A percentile compares a stretch with the other conserved stretches of the same genome.
Evolutionary conservation across 371 early-diverging fungal species (phyloP).

Genomic region (Rhizopus sp.): DNA sequence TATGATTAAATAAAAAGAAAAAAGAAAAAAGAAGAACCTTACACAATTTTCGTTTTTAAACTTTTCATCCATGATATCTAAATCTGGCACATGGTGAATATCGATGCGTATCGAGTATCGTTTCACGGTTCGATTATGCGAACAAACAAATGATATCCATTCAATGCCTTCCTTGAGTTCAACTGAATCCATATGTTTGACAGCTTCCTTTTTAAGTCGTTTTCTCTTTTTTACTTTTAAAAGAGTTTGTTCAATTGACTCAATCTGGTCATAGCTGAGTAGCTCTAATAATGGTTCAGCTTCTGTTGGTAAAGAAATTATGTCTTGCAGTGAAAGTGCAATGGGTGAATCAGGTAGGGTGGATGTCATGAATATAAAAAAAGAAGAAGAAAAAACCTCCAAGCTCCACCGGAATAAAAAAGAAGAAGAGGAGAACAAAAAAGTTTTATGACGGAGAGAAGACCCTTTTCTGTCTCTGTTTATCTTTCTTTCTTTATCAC

Average conservation of each 20-base stretch:
- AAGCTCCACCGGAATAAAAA: background rate
- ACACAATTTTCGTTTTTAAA: conserved; percentile 40
- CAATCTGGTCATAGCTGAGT: conserved; percentile 40
- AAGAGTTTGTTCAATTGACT: conserved; percentile 38
- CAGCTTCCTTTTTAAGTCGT: conserved; percentile 28
- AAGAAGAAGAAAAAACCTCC: background rate
- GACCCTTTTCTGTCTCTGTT: background rate
- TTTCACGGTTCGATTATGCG: conserved; percentile 54
- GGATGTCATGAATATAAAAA: background rate
- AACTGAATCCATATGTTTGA: background rate
- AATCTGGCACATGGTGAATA: conserved; percentile 59
- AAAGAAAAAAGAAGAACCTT: conserved; percentile 14
- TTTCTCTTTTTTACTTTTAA: conserved; percentile 35
- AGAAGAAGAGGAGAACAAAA: conserved; percentile 1
- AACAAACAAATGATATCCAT: conserved; percentile 66
- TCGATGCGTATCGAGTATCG: conserved; percentile 78
- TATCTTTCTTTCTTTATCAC: background rate
- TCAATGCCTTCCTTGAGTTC: conserved; percentile 47
- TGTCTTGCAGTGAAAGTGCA: conserved; percentile 37
- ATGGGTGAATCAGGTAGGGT: conserved; percentile 24
- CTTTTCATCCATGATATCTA: conserved; percentile 25
- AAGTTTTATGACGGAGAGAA: background rate
- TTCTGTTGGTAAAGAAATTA: conserved; percentile 34
- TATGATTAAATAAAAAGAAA: background rate
- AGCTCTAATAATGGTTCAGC: conserved; percentile 36